Base-by-base conservation (phyloP, 2,329 filamentous ascomycete genomes). In the Fonsecaea multimorphosa region DNA sequence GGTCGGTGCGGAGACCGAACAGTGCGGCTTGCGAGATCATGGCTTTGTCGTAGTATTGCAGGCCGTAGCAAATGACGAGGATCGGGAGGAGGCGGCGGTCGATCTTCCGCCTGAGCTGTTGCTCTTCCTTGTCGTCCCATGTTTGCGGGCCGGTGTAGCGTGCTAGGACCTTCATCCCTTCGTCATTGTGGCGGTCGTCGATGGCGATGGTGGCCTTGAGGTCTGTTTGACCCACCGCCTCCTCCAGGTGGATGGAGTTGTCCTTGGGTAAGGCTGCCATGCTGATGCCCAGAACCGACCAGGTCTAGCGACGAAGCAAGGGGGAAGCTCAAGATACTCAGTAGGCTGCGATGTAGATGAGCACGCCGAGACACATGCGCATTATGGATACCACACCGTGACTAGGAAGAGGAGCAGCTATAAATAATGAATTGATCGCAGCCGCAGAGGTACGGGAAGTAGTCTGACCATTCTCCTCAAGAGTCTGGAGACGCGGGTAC, bases 21-120 rank as follows among this genome's bases (percentile, higher is more conserved):
- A 81, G 71, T 9, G 78, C 79, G 49, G 84, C 84, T 68, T 85
- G 83, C 0, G 79, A 81, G 16, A 86, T 72, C 80, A 86, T 85
- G 2, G 83, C 82, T 74, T 63, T 58, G 46, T 56, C 53, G 46
- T 63, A 58, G 19, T 58, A 63, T 27, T 58, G 65, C 11, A 70
- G 40, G 1, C 62, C 66, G 71, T 88, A 89, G 0, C 79, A 84
- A 72, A 70, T 79, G 61, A 76, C 84, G 78, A 83, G 79, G 64
- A 82, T 68, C 3, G 81, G 87, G 74, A 88, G 80, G 38, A 86
- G 74, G 64, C 75, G 76, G 56, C 73, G 72, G 59, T 78, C 76
- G 58, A 78, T 76, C 69, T 77, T 78, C 53, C 73, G 72, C 27
- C 76, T 68, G 9, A 78, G 71, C 29, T 64, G 66, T 63, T 76